A percentile compares a stretch with the other conserved stretches of the same genome.
phyloP scores from a whole-genome alignment of 306 rosid species.

The Dryas alaskensis region DNA sequence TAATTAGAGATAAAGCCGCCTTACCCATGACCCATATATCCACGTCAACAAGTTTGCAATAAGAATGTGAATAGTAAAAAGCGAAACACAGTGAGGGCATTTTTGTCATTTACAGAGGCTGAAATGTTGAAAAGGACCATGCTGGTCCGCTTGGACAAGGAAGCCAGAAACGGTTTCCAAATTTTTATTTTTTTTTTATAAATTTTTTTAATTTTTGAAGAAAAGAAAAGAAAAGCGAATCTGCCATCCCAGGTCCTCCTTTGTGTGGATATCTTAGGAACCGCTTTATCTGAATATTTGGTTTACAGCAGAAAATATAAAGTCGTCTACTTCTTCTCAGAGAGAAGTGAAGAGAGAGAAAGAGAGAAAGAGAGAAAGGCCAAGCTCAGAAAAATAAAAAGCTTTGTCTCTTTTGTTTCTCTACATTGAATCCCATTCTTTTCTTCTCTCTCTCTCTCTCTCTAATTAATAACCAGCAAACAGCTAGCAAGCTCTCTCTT shows the following conservation, averaged over 20 bases:
- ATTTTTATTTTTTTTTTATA: not conserved
- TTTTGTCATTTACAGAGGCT: not conserved
- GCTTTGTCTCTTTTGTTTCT: conserved; percentile 39
- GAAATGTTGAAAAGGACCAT: too few species aligned
- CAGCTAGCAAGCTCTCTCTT: conserved; percentile 17
- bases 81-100: not conserved
- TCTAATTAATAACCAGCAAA: conserved; percentile 15
- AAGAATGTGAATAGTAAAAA: not conserved
- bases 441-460: conserved; percentile 24
- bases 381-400: conserved; percentile 2
- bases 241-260: conserved; percentile 17
- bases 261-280: conserved; percentile 21
- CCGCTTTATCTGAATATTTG: conserved; percentile 48
- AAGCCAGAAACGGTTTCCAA: conserved; percentile 3
- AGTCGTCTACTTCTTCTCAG: conserved; percentile 29
- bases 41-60: too few species aligned
- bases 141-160: not conserved
- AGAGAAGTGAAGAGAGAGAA: conserved; percentile 21
- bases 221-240: not conserved
- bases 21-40: too few species aligned
- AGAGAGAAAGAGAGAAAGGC: conserved; percentile 18
- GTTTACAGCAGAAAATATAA: conserved; percentile 28
- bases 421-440: conserved; percentile 48
- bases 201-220: not conserved
- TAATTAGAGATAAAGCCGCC: too few species aligned